Percentiles rank a stretch among this genome's conserved stretches.
phyloP scores from a whole-genome alignment of 2,329 filamentous ascomycete species.

The Ceratocystis eucalypticola region DNA sequence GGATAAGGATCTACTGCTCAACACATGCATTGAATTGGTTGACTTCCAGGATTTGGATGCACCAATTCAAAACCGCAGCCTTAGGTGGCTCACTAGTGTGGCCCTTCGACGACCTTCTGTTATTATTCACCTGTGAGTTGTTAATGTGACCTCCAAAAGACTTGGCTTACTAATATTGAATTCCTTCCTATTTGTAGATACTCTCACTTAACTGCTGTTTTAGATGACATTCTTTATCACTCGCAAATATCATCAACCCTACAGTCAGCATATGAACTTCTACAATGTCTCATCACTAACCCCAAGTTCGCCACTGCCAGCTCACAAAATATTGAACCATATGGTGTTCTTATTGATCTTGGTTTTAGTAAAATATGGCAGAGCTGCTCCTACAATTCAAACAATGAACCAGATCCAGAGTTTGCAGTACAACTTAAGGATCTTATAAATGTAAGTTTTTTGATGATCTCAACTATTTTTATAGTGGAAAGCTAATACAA shows the following conservation, averaged over 20 bases:
- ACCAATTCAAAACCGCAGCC: slow-evolving; percentile 42
- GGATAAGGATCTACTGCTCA: slow-evolving; percentile 49
- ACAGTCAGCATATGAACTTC: slow-evolving; percentile 45
- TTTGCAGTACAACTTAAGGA: slow-evolving; percentile 43
- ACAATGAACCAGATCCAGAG: slow-evolving; percentile 34
- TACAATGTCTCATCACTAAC: slow-evolving; percentile 45
- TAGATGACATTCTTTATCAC: slow-evolving; percentile 49
- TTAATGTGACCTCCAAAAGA: background rate
- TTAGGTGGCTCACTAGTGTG: slow-evolving; percentile 47
- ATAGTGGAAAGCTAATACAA: background rate
- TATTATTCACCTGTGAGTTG: slow-evolving; percentile 43
- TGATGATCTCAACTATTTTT: too few species aligned
- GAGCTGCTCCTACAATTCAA: slow-evolving; percentile 38
- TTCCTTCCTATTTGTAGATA: slow-evolving; percentile 29
- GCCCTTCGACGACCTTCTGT: slow-evolving; percentile 42
- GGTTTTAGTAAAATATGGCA: slow-evolving; percentile 53
- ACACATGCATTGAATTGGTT: slow-evolving; percentile 49
- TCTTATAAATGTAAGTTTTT: slow-evolving; percentile 37
- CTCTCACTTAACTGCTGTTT: slow-evolving; percentile 41
- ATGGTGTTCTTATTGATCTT: slow-evolving; percentile 43
- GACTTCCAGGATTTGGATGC: slow-evolving; percentile 55
- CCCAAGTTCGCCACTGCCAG: slow-evolving; percentile 35
- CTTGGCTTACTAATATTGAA: slow-evolving; percentile 20
- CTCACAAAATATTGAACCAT: slow-evolving; percentile 36
- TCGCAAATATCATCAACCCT: slow-evolving; percentile 48